Conservation (phyloP, 108 stramenopile genomes). For the Cyclotella atomus region DNA sequence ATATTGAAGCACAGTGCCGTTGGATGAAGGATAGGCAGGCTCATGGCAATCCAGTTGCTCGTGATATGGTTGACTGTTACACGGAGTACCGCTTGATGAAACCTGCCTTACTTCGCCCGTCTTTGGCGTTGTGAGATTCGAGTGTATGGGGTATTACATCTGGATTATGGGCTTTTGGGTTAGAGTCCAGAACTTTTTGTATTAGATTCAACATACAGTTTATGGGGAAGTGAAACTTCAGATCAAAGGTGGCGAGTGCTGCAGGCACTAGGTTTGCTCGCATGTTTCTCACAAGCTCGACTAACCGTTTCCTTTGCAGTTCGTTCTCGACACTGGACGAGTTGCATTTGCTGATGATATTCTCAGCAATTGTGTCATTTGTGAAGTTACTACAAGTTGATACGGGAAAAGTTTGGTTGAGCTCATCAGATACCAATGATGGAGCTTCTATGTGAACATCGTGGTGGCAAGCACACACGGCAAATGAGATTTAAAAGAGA, state of each 20-base stretch:
- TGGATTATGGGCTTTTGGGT: neutral
- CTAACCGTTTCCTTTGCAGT: slow-evolving; percentile 6
- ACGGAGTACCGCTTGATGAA: slow-evolving; percentile 6
- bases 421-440: neutral
- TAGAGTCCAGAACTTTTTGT: too few species aligned
- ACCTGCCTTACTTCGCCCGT: neutral
- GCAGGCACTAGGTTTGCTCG: neutral
- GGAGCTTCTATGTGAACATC: neutral
- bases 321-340: slow-evolving; percentile 14
- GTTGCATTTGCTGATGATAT: slow-evolving; percentile 4
- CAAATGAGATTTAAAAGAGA: slow-evolving; percentile 7
- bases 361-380: slow-evolving; percentile 5
- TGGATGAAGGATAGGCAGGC: slow-evolving; percentile 11
- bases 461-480: slow-evolving; percentile 12
- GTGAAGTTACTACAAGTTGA: slow-evolving; percentile 6
- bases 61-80: slow-evolving; percentile 14
- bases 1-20: slow-evolving; percentile 16
- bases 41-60: neutral
- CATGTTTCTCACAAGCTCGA: neutral
- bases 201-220: too few species aligned
- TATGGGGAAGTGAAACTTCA: too few species aligned
- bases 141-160: too few species aligned
- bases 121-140: slow-evolving; percentile 3
- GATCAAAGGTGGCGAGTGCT: slow-evolving; percentile 14
- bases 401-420: slow-evolving; percentile 7